Conservation (phyloP, 179 eudicot genomes). For the Amaranthus tricolor region DNA sequence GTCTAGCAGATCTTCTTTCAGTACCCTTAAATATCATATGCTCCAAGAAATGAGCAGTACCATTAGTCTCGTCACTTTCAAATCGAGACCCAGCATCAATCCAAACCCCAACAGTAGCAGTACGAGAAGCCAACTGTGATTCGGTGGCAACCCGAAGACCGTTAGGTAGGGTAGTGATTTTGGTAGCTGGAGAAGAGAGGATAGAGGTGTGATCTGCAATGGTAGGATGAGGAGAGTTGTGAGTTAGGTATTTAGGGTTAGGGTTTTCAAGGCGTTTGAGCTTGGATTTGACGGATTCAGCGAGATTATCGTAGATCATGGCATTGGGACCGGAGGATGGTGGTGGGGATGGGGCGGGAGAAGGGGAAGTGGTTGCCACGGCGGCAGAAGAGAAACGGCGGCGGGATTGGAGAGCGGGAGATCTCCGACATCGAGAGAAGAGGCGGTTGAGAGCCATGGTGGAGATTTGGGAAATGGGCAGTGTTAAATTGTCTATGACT, state of each 20-base stretch:
- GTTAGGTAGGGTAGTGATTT: conserved; percentile 42
- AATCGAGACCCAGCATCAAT: conserved; percentile 76
- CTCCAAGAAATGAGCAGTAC: conserved; percentile 72
- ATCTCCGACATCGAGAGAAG: conserved; percentile 23
- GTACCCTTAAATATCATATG: conserved; percentile 85
- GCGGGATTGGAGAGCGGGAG: not conserved
- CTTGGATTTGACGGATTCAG: conserved; percentile 51
- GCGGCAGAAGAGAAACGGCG: conserved; percentile 33
- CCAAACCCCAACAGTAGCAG: conserved; percentile 61
- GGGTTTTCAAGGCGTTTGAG: conserved; percentile 41
- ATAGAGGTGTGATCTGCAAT: conserved; percentile 38
- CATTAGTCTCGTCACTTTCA: conserved; percentile 63
- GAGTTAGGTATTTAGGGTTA: conserved; percentile 44
- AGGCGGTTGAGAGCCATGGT: conserved; percentile 35
- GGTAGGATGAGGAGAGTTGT: conserved; percentile 58
- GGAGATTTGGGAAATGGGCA: no score
- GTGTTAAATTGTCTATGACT: no score
- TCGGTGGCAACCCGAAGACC: conserved; percentile 56
- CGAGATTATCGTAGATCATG: conserved; percentile 65
- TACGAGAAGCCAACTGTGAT: conserved; percentile 34
- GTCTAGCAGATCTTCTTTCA: conserved; percentile 37
- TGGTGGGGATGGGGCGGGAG: conserved; percentile 38
- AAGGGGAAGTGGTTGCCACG: conserved; percentile 11
- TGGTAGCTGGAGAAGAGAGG: conserved; percentile 39
- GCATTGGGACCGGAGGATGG: conserved; percentile 29